These are phyloP conservation scores for Adansonia grandidieri DNA, from an alignment of 441 rosid species.

Conservation along the genomic window DNA sequence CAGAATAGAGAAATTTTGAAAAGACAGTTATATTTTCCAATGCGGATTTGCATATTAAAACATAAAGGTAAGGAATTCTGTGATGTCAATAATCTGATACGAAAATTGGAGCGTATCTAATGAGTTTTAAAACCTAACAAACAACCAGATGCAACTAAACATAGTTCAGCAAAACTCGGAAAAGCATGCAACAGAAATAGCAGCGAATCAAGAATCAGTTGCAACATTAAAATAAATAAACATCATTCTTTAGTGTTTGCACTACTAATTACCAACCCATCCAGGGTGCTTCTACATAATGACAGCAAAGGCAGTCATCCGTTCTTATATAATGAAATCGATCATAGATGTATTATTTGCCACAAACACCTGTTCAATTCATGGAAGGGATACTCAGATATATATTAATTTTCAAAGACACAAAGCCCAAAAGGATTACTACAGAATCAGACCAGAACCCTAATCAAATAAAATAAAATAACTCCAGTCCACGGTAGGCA, in stretches of 20 bases:
- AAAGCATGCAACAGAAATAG: not conserved
- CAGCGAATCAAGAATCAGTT: not conserved
- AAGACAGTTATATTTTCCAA: not conserved
- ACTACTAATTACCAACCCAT: constrained; percentile 87
- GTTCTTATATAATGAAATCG: constrained; percentile 90
- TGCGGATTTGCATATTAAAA: not conserved
- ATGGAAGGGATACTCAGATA: constrained; percentile 28
- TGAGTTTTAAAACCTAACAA: not conserved
- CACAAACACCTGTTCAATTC: constrained; percentile 76
- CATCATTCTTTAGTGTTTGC: not conserved
- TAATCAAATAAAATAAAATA: not conserved
- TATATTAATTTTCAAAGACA: not conserved
- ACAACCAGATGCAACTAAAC: not conserved
- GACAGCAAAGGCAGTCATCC: constrained; percentile 97
- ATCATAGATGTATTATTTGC: constrained; percentile 99
- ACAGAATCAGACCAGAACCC: not conserved
- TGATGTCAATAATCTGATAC: not conserved
- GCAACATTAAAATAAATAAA: constrained; percentile 8
- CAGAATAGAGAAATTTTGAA: not conserved
- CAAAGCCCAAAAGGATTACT: not conserved
- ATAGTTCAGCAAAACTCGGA: not conserved
- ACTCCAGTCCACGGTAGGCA: too few relatives aligned
- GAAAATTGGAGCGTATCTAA: not conserved
- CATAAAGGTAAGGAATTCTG: not conserved
- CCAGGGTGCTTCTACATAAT: constrained; percentile 99